Conservation (phyloP, 2,329 filamentous ascomycete genomes). For the Claviceps humidiphila region DNA sequence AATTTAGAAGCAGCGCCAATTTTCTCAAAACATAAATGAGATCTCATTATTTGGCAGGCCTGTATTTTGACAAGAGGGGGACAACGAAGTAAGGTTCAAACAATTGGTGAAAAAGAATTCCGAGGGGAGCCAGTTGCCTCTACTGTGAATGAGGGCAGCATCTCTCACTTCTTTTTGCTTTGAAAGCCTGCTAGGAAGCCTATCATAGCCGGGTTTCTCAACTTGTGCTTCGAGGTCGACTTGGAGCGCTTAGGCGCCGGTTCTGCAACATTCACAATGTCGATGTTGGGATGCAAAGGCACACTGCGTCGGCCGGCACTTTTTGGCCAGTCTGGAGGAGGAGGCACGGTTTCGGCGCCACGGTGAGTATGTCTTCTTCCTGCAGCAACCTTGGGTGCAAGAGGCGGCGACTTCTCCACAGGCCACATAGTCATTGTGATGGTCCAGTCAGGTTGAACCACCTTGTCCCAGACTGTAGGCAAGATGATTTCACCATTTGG, state of each 20-base stretch:
- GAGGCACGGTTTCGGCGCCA: slow-evolving; percentile 2
- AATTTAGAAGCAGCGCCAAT: background rate
- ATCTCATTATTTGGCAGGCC: slow-evolving; percentile 10
- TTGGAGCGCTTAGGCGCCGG: slow-evolving; percentile 6
- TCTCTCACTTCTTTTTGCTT: slow-evolving; percentile 12
- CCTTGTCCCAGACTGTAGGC: slow-evolving; percentile 64
- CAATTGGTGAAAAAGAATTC: background rate
- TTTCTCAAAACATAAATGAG: background rate
- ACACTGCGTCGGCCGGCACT: background rate
- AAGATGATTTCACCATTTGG: slow-evolving; percentile 74
- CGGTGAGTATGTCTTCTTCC: slow-evolving; percentile 4
- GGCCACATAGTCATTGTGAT: slow-evolving; percentile 48
- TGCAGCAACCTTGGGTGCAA: background rate
- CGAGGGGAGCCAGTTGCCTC: background rate
- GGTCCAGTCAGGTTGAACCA: slow-evolving; percentile 56
- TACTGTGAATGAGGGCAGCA: background rate
- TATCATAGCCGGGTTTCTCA: slow-evolving; percentile 9
- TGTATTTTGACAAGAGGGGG: background rate
- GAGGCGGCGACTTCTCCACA: slow-evolving; percentile 27
- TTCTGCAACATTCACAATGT: slow-evolving; percentile 9
- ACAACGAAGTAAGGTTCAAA: background rate
- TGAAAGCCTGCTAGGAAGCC: slow-evolving; percentile 11
- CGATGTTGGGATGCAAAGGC: slow-evolving; percentile 6
- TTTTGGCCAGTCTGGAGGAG: slow-evolving; percentile 9
- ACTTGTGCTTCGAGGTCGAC: slow-evolving; percentile 7